Percentiles rank a stretch among this genome's conserved stretches.
phyloP scores from a whole-genome alignment of 805 yeast genomes.

The Metschnikowia similis region DNA sequence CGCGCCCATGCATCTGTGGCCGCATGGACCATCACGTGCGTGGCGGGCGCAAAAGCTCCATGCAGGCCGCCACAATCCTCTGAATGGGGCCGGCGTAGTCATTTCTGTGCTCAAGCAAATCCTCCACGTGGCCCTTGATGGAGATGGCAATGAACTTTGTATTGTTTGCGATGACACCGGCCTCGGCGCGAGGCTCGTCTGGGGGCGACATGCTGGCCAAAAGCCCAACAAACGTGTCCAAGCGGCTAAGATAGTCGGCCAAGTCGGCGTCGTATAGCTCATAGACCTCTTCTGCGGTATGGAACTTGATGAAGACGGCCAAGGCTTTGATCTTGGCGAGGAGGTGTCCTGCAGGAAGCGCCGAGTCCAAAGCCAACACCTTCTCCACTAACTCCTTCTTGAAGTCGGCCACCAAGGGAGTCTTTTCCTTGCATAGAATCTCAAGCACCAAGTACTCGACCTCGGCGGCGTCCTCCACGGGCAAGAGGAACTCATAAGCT shows the following conservation, averaged over 20 bases:
- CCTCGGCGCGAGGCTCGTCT: not conserved
- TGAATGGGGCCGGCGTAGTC: not conserved
- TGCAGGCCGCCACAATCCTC: not conserved
- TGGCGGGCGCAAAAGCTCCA: not conserved
- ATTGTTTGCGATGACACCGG: conserved; percentile 26
- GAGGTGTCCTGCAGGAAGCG: conserved; percentile 9
- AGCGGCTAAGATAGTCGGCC: conserved; percentile 6
- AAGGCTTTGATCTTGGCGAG: conserved; percentile 13
- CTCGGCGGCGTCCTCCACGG: conserved; percentile 18
- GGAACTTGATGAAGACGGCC: conserved; percentile 11
- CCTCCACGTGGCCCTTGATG: conserved; percentile 5
- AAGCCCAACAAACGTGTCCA: conserved; percentile 13
- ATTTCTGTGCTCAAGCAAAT: not conserved
- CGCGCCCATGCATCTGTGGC: not conserved
- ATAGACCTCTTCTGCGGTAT: conserved; percentile 1
- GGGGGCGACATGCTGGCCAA: conserved; percentile 6
- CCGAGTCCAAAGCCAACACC: conserved; percentile 4
- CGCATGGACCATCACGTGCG: not conserved
- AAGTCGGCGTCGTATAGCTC: conserved; percentile 6
- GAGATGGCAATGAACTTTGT: conserved; percentile 28
- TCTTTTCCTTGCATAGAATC: not conserved
- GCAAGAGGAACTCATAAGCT: conserved; percentile 13
- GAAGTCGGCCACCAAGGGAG: conserved; percentile 4
- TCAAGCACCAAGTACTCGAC: conserved; percentile 23
- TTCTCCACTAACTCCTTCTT: conserved; percentile 3